Evolutionary conservation across 2,329 filamentous ascomycete genomes (phyloP), one percentile per base, ranked within the genome.

Genomic region (Beauveria sp.): DNA sequence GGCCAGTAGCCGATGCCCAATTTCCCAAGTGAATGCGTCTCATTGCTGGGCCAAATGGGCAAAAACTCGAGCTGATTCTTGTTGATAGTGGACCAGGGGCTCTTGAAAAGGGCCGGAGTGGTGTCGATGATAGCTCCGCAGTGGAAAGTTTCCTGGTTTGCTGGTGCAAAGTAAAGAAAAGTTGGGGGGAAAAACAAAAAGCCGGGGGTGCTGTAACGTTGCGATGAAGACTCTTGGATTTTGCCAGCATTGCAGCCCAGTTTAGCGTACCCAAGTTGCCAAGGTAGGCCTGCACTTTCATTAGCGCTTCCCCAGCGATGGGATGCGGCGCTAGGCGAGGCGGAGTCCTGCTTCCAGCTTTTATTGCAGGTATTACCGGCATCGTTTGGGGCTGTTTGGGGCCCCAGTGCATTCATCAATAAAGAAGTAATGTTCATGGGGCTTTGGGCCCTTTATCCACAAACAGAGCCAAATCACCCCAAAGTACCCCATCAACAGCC

Each of bases 121-220:
- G 8, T 20, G 31, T 54, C 7, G 38, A n/a, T 40, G 50, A 34
- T 43, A 14, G 42, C 59, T 40, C 28, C 38, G 50, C 28, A 26
- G 49, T 31, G 54, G 14, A 51, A 57, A 26, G 38, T 34, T 38
- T 38, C 12, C 12, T 48, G 24, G 10, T 42, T 28, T 26, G 56
- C 8, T 45, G 26, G 34, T 48, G 43, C 26, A 40, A 50, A 28
- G 24, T 8, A 10, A 20, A 31, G 18, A 20, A 10, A 31, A 18
- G 26, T 9, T 34, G 50, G 34, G 34, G 31, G 50, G 50, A 24
- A 18, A 8, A 38, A 26, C 18, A 64, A 64, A 63, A 64, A 62
- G 63, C 63, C 60, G 62, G 62, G 65, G 62, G 20, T 59, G 51
- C 60, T 67, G 67, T 68, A 68, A 68, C 67, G 67, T 68, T 68